Base-by-base conservation (phyloP, 345 rosid genomes). In the Iberis pinnata region DNA sequence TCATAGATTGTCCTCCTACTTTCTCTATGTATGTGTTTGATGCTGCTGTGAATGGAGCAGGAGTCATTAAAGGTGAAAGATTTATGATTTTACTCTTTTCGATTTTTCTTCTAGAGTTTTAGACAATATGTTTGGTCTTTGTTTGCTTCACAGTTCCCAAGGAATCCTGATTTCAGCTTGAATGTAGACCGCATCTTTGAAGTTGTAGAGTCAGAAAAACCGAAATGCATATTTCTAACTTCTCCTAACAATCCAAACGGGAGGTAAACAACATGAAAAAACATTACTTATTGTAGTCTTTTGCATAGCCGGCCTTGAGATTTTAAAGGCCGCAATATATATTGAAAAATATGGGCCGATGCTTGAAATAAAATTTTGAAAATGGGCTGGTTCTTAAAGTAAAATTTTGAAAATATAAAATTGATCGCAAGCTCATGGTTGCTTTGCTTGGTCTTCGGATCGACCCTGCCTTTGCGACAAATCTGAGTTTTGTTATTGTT, bases 171-270 rank as follows among this genome's bases (percentile, higher is more conserved):
- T 63, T 88, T 92, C 73, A 81, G 84, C 80, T 73, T 92, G 81
- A 75, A 92, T 32, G 75, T 88, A 46, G 85, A 85, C 56, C 82
- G 63, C 56, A 88, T 92, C 13, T 70, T 78, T 66, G 81, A 80
- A 64, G 82, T 66, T 41, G 79, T 88, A 54, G 67, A 71, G 56
- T 56, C 7, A 56, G 95, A 88, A 60, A 88, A 79, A 49, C 97
- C 98, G 16, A 92, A 92, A 75, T 85, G 95, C 74, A 85, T 88
- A 67, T 92, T 92, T 64, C 74, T 92, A 39, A 92, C 98, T 29
- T 85, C 94, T 50, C 97, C 98, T 11, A 92, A 92, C 65, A 92
- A 92, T 70, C 98, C 98, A 24, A 97, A 92, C 71, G 98, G 97
- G 46, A 92, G 98, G 97, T 86, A 62, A 47, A 18, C 39, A 27